phyloP scores from a whole-genome alignment of 2,329 filamentous ascomycete genomes.

The Pseudogymnoascus pannorum region DNA sequence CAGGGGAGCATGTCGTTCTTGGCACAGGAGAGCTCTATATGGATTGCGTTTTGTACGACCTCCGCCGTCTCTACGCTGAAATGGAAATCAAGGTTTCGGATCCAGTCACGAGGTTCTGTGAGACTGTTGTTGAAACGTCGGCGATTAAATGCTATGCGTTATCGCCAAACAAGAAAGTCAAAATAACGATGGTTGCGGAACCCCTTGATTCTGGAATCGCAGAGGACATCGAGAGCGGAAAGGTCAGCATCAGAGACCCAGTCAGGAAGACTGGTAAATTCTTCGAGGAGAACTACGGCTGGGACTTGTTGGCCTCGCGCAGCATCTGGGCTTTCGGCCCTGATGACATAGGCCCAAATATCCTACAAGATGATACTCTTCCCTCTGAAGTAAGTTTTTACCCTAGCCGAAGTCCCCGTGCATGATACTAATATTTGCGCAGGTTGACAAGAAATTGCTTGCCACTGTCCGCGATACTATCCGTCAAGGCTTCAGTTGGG shows the following conservation, averaged over 20 bases:
- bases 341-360: conserved; percentile 89
- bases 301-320: conserved; percentile 87
- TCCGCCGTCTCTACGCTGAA: conserved; percentile 87
- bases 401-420: not conserved
- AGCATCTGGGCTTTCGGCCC: conserved; percentile 99
- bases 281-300: conserved; percentile 95
- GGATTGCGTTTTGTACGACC: conserved; percentile 95
- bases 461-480: conserved; percentile 85
- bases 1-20: conserved; percentile 88
- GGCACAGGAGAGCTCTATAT: conserved; percentile 99
- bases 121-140: conserved; percentile 94
- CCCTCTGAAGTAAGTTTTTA: conserved; percentile 65
- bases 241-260: conserved; percentile 86
- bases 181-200: conserved; percentile 96
- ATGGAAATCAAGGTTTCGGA: conserved; percentile 99
- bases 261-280: conserved; percentile 91
- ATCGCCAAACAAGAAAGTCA: conserved; percentile 99
- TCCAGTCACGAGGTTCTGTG: conserved; percentile 93
- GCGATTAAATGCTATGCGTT: conserved; percentile 97
- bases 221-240: conserved; percentile 85
- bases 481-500: conserved; percentile 95
- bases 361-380: conserved; percentile 92
- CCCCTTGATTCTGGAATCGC: conserved; percentile 92
- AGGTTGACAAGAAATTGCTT: conserved; percentile 87
- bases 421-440: conserved; percentile 10